Conservation (phyloP, 768 basidiomycete genomes). For the Leccinum arenicola region DNA sequence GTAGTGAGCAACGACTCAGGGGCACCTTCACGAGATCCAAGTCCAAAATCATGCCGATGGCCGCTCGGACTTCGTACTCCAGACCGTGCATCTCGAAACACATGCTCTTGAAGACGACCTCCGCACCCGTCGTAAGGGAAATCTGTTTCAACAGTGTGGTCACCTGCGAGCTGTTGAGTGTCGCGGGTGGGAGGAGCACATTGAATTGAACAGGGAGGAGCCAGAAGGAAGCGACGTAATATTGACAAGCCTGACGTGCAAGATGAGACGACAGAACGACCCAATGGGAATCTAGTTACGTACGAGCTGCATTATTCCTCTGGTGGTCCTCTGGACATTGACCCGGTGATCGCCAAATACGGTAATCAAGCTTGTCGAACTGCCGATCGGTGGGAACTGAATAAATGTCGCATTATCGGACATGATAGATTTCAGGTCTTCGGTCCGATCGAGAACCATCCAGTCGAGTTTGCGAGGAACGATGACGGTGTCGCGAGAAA, state of each 20-base stretch:
- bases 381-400: slow-evolving; percentile 89
- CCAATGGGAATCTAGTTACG: slow-evolving; percentile 32
- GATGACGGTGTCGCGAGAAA: slow-evolving; percentile 91
- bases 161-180: slow-evolving; percentile 79
- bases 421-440: slow-evolving; percentile 91
- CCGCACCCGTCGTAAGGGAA: slow-evolving; percentile 82
- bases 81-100: slow-evolving; percentile 97
- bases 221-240: slow-evolving; percentile 97
- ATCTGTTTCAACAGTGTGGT: slow-evolving; percentile 84
- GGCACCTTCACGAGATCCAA: slow-evolving; percentile 87
- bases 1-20: neutral
- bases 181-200: slow-evolving; percentile 79
- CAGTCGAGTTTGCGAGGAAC: slow-evolving; percentile 97
- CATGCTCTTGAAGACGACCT: slow-evolving; percentile 95
- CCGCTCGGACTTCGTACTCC: slow-evolving; percentile 85
- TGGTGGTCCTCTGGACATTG: slow-evolving; percentile 91
- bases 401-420: slow-evolving; percentile 96
- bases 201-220: slow-evolving; percentile 92
- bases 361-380: slow-evolving; percentile 88
- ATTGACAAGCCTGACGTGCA: slow-evolving; percentile 75
- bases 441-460: slow-evolving; percentile 96
- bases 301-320: slow-evolving; percentile 93
- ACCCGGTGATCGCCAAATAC: slow-evolving; percentile 93
- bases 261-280: slow-evolving; percentile 21
- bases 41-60: slow-evolving; percentile 83